Evolutionary conservation across 2,329 filamentous ascomycete species (phyloP), one percentile per base, ranked within the genome.

Genomic region (Cladorrhinum sp.): DNA sequence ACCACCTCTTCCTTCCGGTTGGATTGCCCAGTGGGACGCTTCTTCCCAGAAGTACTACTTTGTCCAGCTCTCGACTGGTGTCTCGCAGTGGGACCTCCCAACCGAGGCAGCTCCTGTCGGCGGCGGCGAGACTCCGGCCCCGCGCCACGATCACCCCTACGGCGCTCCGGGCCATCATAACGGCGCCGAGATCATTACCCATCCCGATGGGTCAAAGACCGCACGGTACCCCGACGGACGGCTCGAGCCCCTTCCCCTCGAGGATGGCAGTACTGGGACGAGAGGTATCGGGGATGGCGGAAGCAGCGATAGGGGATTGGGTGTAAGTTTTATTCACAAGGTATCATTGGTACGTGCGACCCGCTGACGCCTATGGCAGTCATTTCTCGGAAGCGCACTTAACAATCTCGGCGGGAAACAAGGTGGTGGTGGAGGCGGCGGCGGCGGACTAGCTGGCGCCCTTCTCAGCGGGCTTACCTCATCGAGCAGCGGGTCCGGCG

Each of bases 31-130:
- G 75, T 89, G 86, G 86, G 86, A 89, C 70, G 82, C 81, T 64
- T 71, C 79, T 60, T 85, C 80, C 73, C 82, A 79, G 72, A 87
- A 87, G 73, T 89, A 88, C 72, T 89, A 89, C 73, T 89, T 85
- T 72, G 88, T 91, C 55, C 87, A 90, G 73, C 82, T 91, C 58
- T 86, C 86, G 57, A 90, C 87, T 7, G 88, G 88, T 53, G 80
- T 84, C 39, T 89, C 87, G 64, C 87, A 90, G 74, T 91, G 88
- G 88, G 87, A 90, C n/a, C 81, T 83, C 30, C 88, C 88, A 30
- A 90, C 85, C 14, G 79, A 85, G 61, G 80, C 86, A 55, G 86
- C 83, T 7, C 85, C 84, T 50, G 81, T 83, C 21, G 84, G 86
- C 64, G 82, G 84, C 65, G 85, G 78, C 70, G 59, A 55, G 49